Evolutionary conservation across 352 stramenopile genomes (phyloP).

Genomic region (Phytophthora agathidicida): DNA sequence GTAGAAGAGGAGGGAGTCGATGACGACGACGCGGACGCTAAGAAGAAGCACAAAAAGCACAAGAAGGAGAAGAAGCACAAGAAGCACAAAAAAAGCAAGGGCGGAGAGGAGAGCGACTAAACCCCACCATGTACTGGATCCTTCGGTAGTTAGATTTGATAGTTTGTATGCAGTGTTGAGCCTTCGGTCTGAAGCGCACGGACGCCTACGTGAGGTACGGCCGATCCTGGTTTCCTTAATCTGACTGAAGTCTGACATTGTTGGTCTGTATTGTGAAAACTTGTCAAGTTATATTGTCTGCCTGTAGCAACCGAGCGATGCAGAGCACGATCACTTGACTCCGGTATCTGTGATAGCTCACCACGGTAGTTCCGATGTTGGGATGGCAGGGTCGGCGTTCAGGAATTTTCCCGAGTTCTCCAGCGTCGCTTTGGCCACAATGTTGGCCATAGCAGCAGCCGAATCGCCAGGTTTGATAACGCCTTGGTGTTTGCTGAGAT

Average conservation of each 20-base stretch:
- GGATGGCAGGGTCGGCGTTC: conserved; percentile 1
- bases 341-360: background rate
- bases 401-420: background rate
- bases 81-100: conserved; percentile 42
- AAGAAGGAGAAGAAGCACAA: conserved; percentile 36
- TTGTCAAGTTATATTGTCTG: background rate
- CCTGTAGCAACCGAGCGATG: background rate
- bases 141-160: conserved; percentile 20
- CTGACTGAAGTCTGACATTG: no score
- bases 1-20: no score
- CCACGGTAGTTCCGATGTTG: conserved; percentile 1
- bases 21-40: no score
- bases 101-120: conserved; percentile 26
- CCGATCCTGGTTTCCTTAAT: no score
- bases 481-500: conserved; percentile 9
- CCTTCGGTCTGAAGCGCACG: no score
- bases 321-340: background rate
- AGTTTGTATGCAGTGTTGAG: conserved; percentile 10
- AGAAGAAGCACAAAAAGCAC: no score
- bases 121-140: background rate
- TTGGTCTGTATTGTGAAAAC: background rate
- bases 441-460: background rate
- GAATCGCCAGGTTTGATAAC: background rate
- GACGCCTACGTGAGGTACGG: no score
- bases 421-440: conserved; percentile 5